Base-by-base conservation (phyloP, 1,284 basidiomycete species). In the Fistulinella staudtii region DNA sequence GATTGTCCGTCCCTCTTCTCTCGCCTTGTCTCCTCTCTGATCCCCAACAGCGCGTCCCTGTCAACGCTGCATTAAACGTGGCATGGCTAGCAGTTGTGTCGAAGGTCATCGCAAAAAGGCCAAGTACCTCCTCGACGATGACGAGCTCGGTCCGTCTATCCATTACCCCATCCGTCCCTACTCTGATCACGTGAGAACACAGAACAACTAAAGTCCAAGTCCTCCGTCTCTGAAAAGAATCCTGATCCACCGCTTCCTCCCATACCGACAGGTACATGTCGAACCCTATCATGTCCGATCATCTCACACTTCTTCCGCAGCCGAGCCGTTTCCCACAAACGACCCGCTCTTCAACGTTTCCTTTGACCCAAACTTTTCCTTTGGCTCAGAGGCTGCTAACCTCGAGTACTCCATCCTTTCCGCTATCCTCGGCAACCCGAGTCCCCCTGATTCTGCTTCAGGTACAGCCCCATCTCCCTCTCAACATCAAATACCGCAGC, bases 91-190 rank as follows among this genome's bases (percentile, higher is more conserved):
- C 47, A 86, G 83, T 49, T 99, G 95, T 63, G 85, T 86, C 29
- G 95, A 99, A 62, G 95, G 95, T 1, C 87, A 91, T 53, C 80
- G 95, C 54, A 99, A 99, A 72, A 97, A 97, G 70, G 95, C 95
- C 20, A 99, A 99, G 65, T 99, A 98, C 66, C 78, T 96, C 14
- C 73, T 93, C 51, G 91, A 95, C 64, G 91, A 93, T 38, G 88
- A 90, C 36, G 93, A 96, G 64, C 80, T 93, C 46, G 85, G 92
- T 91, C 61, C 56, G 82, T 70, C 33, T 25, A 49, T 14, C 22
- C 46, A 51, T 51, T 55, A 46, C 43, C 57, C 53, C 55, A 46
- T 53, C 54, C 44, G 48, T 43, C 35, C 1, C 21, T 4, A 22
- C 39, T 39, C 52, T 62, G 53, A 68, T 73, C 71, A 73, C 69